phyloP scores from a whole-genome alignment of 371 early-diverging fungal species.

The Saksenaea oblongispora region DNA sequence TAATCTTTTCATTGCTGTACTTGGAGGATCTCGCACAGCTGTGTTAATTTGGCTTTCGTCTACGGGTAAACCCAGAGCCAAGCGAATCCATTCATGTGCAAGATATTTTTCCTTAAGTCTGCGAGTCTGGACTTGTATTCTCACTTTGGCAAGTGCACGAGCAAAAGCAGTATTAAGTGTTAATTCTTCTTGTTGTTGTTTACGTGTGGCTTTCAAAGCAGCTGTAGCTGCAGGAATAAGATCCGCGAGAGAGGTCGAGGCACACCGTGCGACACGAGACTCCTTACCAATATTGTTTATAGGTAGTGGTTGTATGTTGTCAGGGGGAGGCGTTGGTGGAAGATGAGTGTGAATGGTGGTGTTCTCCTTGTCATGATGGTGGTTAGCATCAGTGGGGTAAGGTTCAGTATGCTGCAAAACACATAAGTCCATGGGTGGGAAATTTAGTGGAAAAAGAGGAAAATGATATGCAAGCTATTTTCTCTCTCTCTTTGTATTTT shows the following conservation, averaged over 20 bases:
- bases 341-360: neutral
- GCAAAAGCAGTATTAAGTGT: slow-evolving; percentile 30
- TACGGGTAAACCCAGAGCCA: slow-evolving; percentile 38
- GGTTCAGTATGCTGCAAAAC: slow-evolving; percentile 7
- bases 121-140: slow-evolving; percentile 37
- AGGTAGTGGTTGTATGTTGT: neutral
- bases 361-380: neutral
- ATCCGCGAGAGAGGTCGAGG: slow-evolving; percentile 33
- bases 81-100: slow-evolving; percentile 48
- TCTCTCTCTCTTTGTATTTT: neutral
- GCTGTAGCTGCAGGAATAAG: slow-evolving; percentile 46
- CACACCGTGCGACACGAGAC: slow-evolving; percentile 9
- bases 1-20: slow-evolving; percentile 6
- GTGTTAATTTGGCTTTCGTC: slow-evolving; percentile 36
- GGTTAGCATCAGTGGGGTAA: neutral
- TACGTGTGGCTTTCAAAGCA: slow-evolving; percentile 18
- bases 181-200: neutral
- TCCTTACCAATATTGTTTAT: neutral
- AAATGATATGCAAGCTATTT: neutral
- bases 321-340: neutral
- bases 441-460: neutral
- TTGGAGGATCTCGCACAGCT: neutral
- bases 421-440: slow-evolving; percentile 17
- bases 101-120: slow-evolving; percentile 45
- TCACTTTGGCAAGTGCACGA: slow-evolving; percentile 42